A percentile compares a stretch with the other conserved stretches of the same genome.
phyloP scores from a whole-genome alignment of 371 early-diverging fungal species.

The Mortierella sp. region DNA sequence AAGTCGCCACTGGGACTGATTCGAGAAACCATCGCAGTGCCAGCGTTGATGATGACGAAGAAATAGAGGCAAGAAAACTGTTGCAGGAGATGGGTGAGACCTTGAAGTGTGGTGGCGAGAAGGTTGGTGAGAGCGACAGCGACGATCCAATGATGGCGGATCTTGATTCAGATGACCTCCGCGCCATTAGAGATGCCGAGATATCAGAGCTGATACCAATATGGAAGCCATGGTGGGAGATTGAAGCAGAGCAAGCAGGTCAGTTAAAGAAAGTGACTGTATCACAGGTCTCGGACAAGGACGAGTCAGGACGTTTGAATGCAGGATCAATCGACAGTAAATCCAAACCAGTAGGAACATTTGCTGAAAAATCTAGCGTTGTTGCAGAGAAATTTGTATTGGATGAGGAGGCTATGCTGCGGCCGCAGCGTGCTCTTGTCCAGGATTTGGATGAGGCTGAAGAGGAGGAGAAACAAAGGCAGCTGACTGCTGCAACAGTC shows the following conservation, averaged over 20 bases:
- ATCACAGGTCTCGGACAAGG: slow-evolving; percentile 13
- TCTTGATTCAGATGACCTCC: slow-evolving; percentile 40
- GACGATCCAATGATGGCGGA: slow-evolving; percentile 32
- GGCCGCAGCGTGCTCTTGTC: slow-evolving; percentile 30
- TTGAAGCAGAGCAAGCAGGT: slow-evolving; percentile 44
- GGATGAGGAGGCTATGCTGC: slow-evolving; percentile 46
- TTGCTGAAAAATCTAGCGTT: neutral
- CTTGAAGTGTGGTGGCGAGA: slow-evolving; percentile 19
- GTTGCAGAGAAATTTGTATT: slow-evolving; percentile 27
- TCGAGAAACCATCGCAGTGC: neutral
- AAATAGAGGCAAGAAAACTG: slow-evolving; percentile 27
- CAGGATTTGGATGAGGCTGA: slow-evolving; percentile 22
- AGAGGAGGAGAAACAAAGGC: slow-evolving; percentile 8
- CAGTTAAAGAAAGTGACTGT: slow-evolving; percentile 32
- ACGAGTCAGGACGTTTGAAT: slow-evolving; percentile 8
- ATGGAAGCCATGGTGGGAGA: slow-evolving; percentile 56
- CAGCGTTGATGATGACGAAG: slow-evolving; percentile 21
- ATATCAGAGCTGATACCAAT: slow-evolving; percentile 41
- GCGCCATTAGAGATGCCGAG: slow-evolving; percentile 48
- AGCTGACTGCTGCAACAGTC: neutral
- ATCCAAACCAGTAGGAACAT: neutral
- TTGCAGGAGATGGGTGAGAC: slow-evolving; percentile 43
- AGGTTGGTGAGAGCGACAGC: neutral
- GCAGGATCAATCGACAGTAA: slow-evolving; percentile 17
- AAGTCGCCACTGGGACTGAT: neutral